phyloP scores from a whole-genome alignment of 805 yeast species.

The Starmera amethionina region DNA sequence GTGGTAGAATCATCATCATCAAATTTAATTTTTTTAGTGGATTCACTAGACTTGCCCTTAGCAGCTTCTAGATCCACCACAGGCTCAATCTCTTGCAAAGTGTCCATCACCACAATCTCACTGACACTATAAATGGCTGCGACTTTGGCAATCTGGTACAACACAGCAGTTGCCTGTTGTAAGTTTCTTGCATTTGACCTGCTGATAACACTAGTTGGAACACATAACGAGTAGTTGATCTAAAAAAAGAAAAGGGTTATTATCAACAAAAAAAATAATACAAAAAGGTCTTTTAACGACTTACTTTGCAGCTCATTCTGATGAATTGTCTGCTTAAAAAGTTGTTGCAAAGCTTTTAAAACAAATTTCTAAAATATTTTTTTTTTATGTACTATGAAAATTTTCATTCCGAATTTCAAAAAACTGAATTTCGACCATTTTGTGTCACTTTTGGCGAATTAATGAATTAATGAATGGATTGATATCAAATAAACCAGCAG shows the following conservation, averaged over 20 bases:
- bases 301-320: too few relatives aligned
- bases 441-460: too few relatives aligned
- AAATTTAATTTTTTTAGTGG: constrained; percentile 21
- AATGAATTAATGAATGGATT: too few relatives aligned
- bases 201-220: constrained; percentile 60
- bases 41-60: constrained; percentile 12
- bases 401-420: too few relatives aligned
- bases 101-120: constrained; percentile 65
- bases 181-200: constrained; percentile 47
- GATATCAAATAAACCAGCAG: too few relatives aligned
- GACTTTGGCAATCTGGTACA: constrained; percentile 72
- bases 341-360: too few relatives aligned
- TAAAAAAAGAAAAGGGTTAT: neutral
- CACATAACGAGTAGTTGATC: constrained; percentile 49
- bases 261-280: too few relatives aligned
- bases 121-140: constrained; percentile 60
- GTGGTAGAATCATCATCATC: constrained; percentile 18
- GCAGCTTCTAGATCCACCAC: constrained; percentile 12
- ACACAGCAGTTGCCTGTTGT: constrained; percentile 62
- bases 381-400: too few relatives aligned
- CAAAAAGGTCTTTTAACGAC: too few relatives aligned
- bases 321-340: too few relatives aligned
- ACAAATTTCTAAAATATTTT: too few relatives aligned
- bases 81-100: constrained; percentile 21
- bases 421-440: too few relatives aligned